Conservation (phyloP, 116 monocot genomes). For the Trichopus zeylanicus region DNA sequence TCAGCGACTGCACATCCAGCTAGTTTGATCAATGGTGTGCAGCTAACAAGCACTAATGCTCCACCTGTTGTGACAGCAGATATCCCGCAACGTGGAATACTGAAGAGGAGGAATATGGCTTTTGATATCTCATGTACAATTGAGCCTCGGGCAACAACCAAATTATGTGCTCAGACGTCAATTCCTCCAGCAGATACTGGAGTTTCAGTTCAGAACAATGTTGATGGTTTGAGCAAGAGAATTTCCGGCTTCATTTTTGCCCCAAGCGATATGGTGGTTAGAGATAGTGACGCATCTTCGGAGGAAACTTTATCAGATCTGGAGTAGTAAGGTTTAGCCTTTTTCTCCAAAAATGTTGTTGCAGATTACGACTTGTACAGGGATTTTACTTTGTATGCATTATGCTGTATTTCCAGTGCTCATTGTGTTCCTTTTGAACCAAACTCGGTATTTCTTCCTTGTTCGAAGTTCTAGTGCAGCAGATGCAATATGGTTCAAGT, state of each 20-base stretch:
- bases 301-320: conserved; percentile 92
- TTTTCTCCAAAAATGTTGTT: background rate
- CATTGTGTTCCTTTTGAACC: background rate
- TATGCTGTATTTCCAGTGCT: background rate
- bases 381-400: background rate
- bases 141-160: background rate
- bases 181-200: conserved; percentile 3
- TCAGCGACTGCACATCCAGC: conserved; percentile 4
- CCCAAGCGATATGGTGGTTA: conserved; percentile 30
- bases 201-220: conserved; percentile 13
- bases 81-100: conserved; percentile 21
- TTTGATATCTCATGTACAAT: conserved; percentile 10
- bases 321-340: no score
- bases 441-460: background rate
- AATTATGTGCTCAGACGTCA: background rate
- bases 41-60: conserved; percentile 3
- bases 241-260: conserved; percentile 5
- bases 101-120: conserved; percentile 26
- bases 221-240: conserved; percentile 19
- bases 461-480: no score
- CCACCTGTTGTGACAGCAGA: conserved; percentile 12
- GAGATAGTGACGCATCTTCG: conserved; percentile 59
- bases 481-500: no score
- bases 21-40: conserved; percentile 11
- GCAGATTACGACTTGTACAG: background rate